Conservation (phyloP, 768 basidiomycete species). For the Paxillus rubicundulus region DNA sequence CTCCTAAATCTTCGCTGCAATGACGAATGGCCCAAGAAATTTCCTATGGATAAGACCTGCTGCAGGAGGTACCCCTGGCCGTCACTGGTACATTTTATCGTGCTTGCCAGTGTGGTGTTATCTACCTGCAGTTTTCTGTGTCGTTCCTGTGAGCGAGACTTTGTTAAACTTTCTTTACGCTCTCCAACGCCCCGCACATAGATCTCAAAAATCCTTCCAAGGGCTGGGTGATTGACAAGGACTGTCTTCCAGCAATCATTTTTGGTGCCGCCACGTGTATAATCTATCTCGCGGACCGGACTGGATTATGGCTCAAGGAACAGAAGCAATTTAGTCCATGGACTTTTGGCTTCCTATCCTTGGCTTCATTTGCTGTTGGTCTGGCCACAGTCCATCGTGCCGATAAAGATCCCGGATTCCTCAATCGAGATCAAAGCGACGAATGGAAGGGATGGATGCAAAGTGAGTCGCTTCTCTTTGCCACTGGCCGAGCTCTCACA, state of each 20-base stretch:
- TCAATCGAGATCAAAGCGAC: slow-evolving; percentile 91
- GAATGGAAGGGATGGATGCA: slow-evolving; percentile 99
- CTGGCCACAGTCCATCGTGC: slow-evolving; percentile 61
- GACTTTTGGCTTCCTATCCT: slow-evolving; percentile 60
- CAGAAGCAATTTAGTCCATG: slow-evolving; percentile 78
- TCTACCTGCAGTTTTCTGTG: slow-evolving; percentile 51
- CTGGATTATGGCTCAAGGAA: slow-evolving; percentile 83
- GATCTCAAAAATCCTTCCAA: slow-evolving; percentile 12
- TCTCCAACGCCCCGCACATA: slow-evolving; percentile 10
- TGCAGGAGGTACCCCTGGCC: slow-evolving; percentile 77
- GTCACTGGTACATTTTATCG: slow-evolving; percentile 50
- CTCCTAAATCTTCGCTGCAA: slow-evolving; percentile 84
- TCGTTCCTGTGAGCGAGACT: slow-evolving; percentile 29
- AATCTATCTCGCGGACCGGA: slow-evolving; percentile 81
- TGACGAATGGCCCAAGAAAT: slow-evolving; percentile 55
- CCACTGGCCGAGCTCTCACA: neutral
- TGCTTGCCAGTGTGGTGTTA: slow-evolving; percentile 46
- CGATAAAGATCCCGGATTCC: slow-evolving; percentile 83
- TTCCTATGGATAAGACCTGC: slow-evolving; percentile 74
- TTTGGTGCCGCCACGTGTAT: slow-evolving; percentile 67
- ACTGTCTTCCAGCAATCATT: slow-evolving; percentile 44
- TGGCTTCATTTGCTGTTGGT: slow-evolving; percentile 56
- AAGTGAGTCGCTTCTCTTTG: slow-evolving; percentile 44
- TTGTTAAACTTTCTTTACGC: slow-evolving; percentile 5
- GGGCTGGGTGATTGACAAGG: slow-evolving; percentile 13